Evolutionary conservation across 1,284 basidiomycete species (phyloP), one percentile per base, ranked within the genome.

Genomic region (Rugosomyces carneus): DNA sequence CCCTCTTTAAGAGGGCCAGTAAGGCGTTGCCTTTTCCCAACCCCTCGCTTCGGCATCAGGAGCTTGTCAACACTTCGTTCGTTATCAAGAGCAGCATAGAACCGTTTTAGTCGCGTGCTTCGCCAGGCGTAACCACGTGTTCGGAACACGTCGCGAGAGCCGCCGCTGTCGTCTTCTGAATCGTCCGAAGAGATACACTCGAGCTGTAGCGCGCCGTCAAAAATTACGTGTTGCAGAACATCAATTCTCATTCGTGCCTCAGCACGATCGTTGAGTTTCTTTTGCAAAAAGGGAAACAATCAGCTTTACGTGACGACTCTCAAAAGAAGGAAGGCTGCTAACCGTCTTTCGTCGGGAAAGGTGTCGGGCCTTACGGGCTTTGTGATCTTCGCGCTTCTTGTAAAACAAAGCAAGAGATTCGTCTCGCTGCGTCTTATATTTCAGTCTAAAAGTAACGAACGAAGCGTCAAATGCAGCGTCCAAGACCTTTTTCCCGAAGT

Each of bases 121-220:
- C 84, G 72, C 83, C 84, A 86, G 0, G 70, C 55, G 49, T 73
- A 69, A 0, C 80, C 80, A 36, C 75, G 78, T 18, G 76, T 73
- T 27, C 67, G 72, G 32, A 84, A 62, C 10, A 73, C 48, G 26
- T 60, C 59, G 10, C 53, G 56, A 3, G 52, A 53, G 0, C 58
- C 56, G 44, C 68, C 66, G 19, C 63, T 61, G 39, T 80, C 81
- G 35, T 64, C 65, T 47, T 78, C 76, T 11, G 84, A 87, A 57
- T 87, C 84, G 52, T 87, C 84, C 23, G 80, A 83, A 13, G 84
- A 87, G 80, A 88, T 85, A 59, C 84, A 88, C 38, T 86, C 85
- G 13, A 76, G 51, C 48, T 82, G 78, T 44, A 87, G 63, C 6
- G 84, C 83, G 13, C 75, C 73, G 53, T 85, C 81, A 56, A 87